Evolutionary conservation across 768 basidiomycete genomes (phyloP), one percentile per base, ranked within the genome.

Genomic region (Leccinum subtestaceum): DNA sequence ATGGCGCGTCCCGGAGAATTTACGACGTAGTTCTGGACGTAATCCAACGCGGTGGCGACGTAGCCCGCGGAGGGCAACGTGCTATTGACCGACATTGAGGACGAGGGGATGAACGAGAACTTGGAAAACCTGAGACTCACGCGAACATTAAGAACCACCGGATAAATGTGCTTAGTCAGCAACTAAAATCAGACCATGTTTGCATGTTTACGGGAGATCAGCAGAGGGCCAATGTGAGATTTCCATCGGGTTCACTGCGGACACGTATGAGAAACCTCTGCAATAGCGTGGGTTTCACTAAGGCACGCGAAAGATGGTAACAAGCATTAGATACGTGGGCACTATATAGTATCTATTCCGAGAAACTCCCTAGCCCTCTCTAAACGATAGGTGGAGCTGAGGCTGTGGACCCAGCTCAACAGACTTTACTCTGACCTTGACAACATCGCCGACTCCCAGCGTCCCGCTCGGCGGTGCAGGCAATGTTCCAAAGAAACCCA

Each of bases 391-490:
- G 12, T 66, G 51, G 21, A 73, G 60, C 46, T 55, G 67, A 25
- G 75, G 71, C n/a, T 58, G 63, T 27, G 66, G 58, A 27, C 76
- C 75, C 25, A 74, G 50, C 47, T 68, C 64, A 46, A 78, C 64
- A 11, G 57, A 56, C 36, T 62, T 64, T 17, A 78, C 59, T 19
- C 51, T 60, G 38, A 76, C 67, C 10, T 65, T 59, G 36, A 75
- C 56, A 40, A 62, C 49, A 2, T 68, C 67, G 8, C 75, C 74
- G 46, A 75, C 57, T 6, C 53, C 69, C 17, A 65, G 55, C 53
- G 45, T 47, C 15, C 48, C 31, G 15, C 56, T 40, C 25, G 62
- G 27, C 25, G 61, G 50, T 15, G 58, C 55, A 10, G 58, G 56
- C 47, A 67, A 59, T 25, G 49, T 57, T 21, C 61, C 72, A 48